Base-by-base conservation (phyloP, 257 asterid genomes). In the Marsdenia floribunda region DNA sequence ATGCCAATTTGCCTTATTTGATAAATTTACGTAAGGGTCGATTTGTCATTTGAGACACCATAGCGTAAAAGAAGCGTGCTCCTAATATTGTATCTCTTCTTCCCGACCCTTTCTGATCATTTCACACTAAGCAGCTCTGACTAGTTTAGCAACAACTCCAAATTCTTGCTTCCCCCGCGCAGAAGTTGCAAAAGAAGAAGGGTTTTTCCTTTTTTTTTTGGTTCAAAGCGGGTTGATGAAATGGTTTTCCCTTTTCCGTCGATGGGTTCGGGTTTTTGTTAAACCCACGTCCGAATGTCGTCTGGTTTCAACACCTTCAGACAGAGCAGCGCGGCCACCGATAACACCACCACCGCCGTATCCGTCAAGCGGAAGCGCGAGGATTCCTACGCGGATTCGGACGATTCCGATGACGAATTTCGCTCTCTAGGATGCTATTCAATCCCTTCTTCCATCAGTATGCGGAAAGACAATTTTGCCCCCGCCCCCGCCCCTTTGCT, bases 291-390 rank as follows among this genome's bases (percentile, higher is more conserved):
- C 40, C 80, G 6, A 44, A 76, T 68, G 75, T 69, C 80, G 10
- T 76, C 63, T 11, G 61, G 42, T 19, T 52, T 24, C 22, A 67
- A 72, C 44, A 65, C 54, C 63, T 29, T 58, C 72, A 33, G 33
- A 10, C 63, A 71, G 63, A 33, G 47, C 46, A 13, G 59, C 76
- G 22, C 76, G 60, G 19, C 26, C 69, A 14, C 21, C 18, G 21
- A 52, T 18, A 18, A 16, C 21, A 70, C 73, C 58, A 33, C 29
- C 22, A 12, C 69, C 70, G 14, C 26, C 19, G 19, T 70, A 19
- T 3, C 44, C 53, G 3, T 14, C 52, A 93, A 93, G 83, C 95
- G 97, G 50, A 93, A 91, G 78, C 88, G 87, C 55, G 97, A 93
- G 29, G 97, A 90, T 71, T 86, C 64, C 58, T 35, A 75, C 15